phyloP scores from a whole-genome alignment of 2,329 filamentous ascomycete species.

The Cadophora gregata region DNA sequence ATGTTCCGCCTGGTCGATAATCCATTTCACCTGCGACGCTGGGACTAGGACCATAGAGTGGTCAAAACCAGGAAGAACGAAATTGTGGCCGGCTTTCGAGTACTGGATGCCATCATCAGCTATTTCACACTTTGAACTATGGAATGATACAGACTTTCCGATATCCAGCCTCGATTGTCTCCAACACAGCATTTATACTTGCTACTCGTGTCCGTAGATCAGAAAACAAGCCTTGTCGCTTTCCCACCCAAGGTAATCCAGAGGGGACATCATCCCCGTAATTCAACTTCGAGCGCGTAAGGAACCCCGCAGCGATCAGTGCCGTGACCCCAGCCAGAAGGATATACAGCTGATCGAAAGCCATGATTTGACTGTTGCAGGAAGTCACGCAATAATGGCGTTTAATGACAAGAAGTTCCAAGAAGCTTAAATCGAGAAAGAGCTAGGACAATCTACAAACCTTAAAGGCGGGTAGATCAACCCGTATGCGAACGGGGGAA shows the following conservation, averaged over 20 bases:
- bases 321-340: conserved; percentile 19
- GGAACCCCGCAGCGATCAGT: conserved; percentile 19
- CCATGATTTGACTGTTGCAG: neutral
- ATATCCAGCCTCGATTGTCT: conserved; percentile 29
- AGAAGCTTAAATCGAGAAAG: neutral
- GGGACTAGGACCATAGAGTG: conserved; percentile 50
- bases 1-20: conserved; percentile 47
- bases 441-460: neutral
- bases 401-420: neutral
- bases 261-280: conserved; percentile 12
- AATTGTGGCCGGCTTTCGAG: conserved; percentile 48
- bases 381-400: neutral
- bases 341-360: conserved; percentile 20
- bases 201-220: conserved; percentile 26
- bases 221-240: conserved; percentile 23
- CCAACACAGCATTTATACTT: conserved; percentile 23
- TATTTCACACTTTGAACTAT: neutral
- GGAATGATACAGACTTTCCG: conserved; percentile 16
- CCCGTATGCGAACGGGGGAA: neutral
- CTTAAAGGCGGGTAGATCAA: neutral
- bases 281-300: conserved; percentile 17
- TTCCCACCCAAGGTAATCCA: conserved; percentile 25
- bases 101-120: conserved; percentile 44
- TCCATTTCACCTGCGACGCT: conserved; percentile 47
- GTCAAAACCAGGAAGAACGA: conserved; percentile 49